phyloP scores from a whole-genome alignment of 2,329 filamentous ascomycete genomes.

The Cercospora janseana region DNA sequence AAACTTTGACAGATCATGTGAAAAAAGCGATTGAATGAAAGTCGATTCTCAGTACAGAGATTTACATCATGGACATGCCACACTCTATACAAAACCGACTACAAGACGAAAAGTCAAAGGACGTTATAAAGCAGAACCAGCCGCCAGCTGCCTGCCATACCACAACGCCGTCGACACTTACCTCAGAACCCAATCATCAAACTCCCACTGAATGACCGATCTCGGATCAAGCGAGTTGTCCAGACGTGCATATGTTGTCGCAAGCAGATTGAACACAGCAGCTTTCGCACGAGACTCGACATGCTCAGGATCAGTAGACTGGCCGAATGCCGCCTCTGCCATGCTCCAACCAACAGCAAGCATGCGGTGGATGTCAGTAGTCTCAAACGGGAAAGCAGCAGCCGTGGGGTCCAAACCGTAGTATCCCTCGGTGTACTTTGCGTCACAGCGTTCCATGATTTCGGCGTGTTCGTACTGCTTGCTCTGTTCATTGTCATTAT shows the following conservation, averaged over 20 bases:
- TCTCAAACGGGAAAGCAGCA: neutral
- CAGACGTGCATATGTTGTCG: neutral
- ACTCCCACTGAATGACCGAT: neutral
- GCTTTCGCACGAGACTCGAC: neutral
- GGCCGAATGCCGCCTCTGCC: neutral
- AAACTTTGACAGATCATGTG: too few species aligned
- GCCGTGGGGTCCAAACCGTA: conserved; percentile 7
- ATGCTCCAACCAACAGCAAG: neutral
- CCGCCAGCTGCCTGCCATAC: too few species aligned
- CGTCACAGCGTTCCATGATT: neutral
- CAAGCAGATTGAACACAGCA: neutral
- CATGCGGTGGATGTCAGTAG: neutral
- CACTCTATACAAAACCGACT: too few species aligned
- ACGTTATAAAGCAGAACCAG: too few species aligned
- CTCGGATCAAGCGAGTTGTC: conserved; percentile 3
- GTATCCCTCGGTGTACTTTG: neutral
- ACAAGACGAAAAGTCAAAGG: too few species aligned
- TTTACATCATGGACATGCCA: too few species aligned
- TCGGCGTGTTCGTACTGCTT: neutral
- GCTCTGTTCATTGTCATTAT: conserved; percentile 6
- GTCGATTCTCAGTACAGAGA: too few species aligned
- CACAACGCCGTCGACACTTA: too few species aligned
- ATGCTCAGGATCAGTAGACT: neutral
- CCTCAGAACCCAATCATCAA: neutral
- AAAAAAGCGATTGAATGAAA: too few species aligned